phyloP scores from a whole-genome alignment of 2,329 filamentous ascomycete species.

The Arthrobotrys sinensis region DNA sequence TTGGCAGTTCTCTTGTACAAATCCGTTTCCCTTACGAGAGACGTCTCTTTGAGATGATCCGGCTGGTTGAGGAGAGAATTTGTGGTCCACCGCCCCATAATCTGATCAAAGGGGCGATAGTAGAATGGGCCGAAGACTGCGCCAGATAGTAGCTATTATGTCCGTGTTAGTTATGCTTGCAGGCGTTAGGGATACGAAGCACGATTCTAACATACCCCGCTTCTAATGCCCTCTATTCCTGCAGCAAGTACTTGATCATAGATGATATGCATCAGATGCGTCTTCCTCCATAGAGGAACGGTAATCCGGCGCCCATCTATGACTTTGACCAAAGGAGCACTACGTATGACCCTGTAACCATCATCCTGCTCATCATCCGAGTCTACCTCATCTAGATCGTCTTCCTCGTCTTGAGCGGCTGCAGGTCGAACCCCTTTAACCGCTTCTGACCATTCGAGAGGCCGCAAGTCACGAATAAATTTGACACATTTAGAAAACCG shows the following conservation, averaged over 20 bases:
- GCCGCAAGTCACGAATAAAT: constrained; percentile 45
- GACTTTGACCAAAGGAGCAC: constrained; percentile 18
- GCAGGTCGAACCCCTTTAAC: constrained; percentile 47
- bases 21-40: constrained; percentile 52
- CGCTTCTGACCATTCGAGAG: constrained; percentile 53
- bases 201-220: constrained; percentile 37
- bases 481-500: constrained; percentile 58
- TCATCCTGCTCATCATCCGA: constrained; percentile 59
- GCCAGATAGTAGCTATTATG: constrained; percentile 39
- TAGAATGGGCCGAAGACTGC: constrained; percentile 57
- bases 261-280: constrained; percentile 53
- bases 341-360: constrained; percentile 49
- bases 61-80: constrained; percentile 57
- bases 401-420: constrained; percentile 25
- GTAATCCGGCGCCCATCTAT: constrained; percentile 44
- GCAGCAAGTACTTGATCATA: constrained; percentile 54
- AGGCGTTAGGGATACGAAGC: neutral
- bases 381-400: constrained; percentile 44
- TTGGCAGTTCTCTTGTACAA: constrained; percentile 53
- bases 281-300: constrained; percentile 50
- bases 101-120: constrained; percentile 58
- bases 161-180: constrained; percentile 3
- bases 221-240: constrained; percentile 50
- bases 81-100: constrained; percentile 59
- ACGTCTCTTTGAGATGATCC: constrained; percentile 52